Evolutionary conservation across 805 yeast species (phyloP).

Genomic region (Crinitomyces ghanaensis): DNA sequence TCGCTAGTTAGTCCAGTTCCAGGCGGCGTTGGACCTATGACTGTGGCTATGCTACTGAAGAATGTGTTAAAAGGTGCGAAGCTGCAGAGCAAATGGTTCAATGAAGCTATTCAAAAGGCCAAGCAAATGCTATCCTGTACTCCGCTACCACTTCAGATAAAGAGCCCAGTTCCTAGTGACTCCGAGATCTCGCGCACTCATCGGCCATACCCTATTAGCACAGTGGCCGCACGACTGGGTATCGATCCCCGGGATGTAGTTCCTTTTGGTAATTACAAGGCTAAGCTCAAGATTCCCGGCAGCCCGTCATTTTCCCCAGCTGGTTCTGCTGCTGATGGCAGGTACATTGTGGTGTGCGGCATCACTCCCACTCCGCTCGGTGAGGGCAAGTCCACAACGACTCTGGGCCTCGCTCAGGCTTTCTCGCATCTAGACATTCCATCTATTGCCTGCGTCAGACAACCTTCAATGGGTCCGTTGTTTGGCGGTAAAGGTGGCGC

Average conservation of each 20-base stretch:
- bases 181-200: constrained; percentile 82
- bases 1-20: constrained; percentile 88
- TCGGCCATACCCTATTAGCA: constrained; percentile 68
- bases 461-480: constrained; percentile 98
- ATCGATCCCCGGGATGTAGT: constrained; percentile 69
- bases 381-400: constrained; percentile 95
- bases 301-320: too few species aligned
- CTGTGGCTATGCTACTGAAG: constrained; percentile 88
- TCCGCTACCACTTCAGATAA: constrained; percentile 43
- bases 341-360: constrained; percentile 87
- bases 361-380: constrained; percentile 98
- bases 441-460: constrained; percentile 90
- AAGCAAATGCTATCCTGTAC: too few species aligned
- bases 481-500: constrained; percentile 99
- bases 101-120: constrained; percentile 33
- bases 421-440: constrained; percentile 72
- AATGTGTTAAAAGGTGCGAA: constrained; percentile 79
- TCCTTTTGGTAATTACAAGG: constrained; percentile 82
- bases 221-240: constrained; percentile 75
- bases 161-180: constrained; percentile 79
- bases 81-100: constrained; percentile 35
- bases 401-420: constrained; percentile 92
- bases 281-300: constrained; percentile 68
- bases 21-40: constrained; percentile 99
- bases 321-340: constrained; percentile 60